Base-by-base conservation (phyloP, 345 rosid species). In the Murraya paniculata region DNA sequence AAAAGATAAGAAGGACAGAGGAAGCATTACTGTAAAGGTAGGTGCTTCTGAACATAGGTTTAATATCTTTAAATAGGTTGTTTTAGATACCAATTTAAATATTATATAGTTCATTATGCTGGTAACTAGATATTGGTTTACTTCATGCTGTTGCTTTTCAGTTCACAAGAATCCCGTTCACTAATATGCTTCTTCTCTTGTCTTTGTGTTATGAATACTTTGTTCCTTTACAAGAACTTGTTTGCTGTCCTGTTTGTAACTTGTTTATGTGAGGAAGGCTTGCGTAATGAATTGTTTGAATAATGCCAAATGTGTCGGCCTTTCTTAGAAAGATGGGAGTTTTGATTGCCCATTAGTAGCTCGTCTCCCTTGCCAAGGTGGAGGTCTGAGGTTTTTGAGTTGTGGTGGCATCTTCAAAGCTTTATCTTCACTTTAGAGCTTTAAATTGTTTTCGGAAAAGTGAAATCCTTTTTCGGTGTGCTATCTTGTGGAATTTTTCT, bases 1-100 rank as follows among this genome's bases (percentile, higher is more conserved):
- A 38, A 97, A 97, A 86, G 99, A 97, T 81, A 93, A 94, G 88
- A 94, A 91, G 84, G 99, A 97, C 76, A 84, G 99, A 87, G 98
- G 99, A 87, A 97, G 83, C 62, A 71, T 89, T 73, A 88, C 92
- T 70, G 79, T 94, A 39, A 91, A 93, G 99, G 99, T 97, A 81
- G 68, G 73, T 16, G 31, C 35, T 56, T 27, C 75, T 62, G 3
- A 22, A 57, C 57, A 45, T 38, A 21, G 5, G 14, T 72, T 53
- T 53, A 7, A 59, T 31, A n/a, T 45, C 11, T 74, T 71, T 18
- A 31, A 5, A 50, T 33, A 3, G n/a, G 56, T 35, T 21, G 66
- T 22, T 11, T 77, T 14, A 56, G 28, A 31, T 67, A 36, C 27
- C 27, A 6, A 36, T 25, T 35, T 41, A 55, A 66, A 25, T 58